These are phyloP conservation scores for Globisporangium megalacanthum DNA, from an alignment of 352 stramenopile species.

Conservation along the genomic window DNA sequence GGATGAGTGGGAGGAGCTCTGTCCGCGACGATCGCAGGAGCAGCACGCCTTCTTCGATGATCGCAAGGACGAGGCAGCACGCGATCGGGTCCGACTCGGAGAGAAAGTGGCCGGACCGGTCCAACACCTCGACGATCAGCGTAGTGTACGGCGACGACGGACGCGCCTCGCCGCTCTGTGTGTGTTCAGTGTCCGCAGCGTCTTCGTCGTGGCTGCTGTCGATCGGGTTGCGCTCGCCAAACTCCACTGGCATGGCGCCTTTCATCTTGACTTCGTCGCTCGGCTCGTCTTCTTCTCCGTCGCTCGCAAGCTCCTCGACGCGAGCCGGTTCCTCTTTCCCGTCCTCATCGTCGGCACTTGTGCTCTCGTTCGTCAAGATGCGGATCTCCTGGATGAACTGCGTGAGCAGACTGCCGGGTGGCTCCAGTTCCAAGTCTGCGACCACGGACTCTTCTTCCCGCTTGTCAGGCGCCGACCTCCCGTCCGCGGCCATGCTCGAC, in stretches of 20 bases:
- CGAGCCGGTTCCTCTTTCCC: background rate
- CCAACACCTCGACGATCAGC: constrained; percentile 67
- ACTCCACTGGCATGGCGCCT: constrained; percentile 66
- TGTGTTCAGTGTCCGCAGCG: constrained; percentile 19
- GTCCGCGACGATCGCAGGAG: constrained; percentile 38
- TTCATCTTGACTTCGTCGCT: constrained; percentile 29
- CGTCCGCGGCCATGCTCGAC: constrained; percentile 28
- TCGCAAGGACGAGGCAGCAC: constrained; percentile 66
- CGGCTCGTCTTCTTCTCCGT: constrained; percentile 6
- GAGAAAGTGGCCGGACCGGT: constrained; percentile 74
- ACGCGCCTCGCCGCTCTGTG: background rate
- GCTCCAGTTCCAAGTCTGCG: background rate
- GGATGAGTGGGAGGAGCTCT: constrained; percentile 67
- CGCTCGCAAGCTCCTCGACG: background rate
- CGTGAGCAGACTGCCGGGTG: constrained; percentile 20
- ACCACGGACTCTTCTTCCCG: background rate
- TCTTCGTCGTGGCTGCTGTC: constrained; percentile 20
- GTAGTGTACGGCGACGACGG: constrained; percentile 30
- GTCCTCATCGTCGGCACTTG: constrained; percentile 18
- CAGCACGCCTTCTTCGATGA: constrained; percentile 58
- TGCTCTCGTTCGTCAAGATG: constrained; percentile 30
- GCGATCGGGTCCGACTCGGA: constrained; percentile 58
- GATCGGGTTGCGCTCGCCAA: constrained; percentile 27
- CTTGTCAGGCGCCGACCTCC: background rate
- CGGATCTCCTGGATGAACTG: constrained; percentile 68